phyloP scores from a whole-genome alignment of 257 asterid species.

The Nicotiana knightiana region DNA sequence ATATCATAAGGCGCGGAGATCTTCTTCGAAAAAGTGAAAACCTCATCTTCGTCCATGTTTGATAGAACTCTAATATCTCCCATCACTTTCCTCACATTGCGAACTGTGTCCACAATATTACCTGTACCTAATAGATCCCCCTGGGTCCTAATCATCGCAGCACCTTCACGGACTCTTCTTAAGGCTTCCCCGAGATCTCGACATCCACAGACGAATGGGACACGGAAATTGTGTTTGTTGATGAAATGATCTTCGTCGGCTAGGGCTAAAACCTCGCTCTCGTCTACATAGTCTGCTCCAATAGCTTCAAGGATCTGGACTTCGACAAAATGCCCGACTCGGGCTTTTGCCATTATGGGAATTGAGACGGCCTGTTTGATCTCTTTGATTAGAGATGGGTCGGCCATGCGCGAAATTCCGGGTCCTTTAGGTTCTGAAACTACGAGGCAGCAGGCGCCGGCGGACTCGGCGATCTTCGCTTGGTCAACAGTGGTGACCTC shows the following conservation, averaged over 20 bases:
- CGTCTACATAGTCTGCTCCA: constrained; percentile 75
- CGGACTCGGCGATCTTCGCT: constrained; percentile 77
- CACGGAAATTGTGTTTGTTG: constrained; percentile 70
- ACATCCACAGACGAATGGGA: constrained; percentile 67
- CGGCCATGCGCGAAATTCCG: constrained; percentile 80
- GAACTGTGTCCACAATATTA: constrained; percentile 45
- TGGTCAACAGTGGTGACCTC: constrained; percentile 58
- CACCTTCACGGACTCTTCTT: constrained; percentile 75
- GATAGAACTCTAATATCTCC: constrained; percentile 59
- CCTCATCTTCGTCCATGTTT: constrained; percentile 88
- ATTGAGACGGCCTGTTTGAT: constrained; percentile 60
- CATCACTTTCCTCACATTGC: constrained; percentile 65
- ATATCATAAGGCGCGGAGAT: constrained; percentile 71
- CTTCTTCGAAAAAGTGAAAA: constrained; percentile 56
- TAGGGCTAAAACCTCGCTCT: constrained; percentile 52
- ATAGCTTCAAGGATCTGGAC: constrained; percentile 76
- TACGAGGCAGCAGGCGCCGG: constrained; percentile 72
- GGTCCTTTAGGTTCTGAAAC: constrained; percentile 43
- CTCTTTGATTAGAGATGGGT: constrained; percentile 62
- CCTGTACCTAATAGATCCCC: constrained; percentile 57
- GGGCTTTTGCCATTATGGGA: constrained; percentile 60
- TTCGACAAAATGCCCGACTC: constrained; percentile 88
- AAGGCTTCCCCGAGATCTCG: constrained; percentile 82
- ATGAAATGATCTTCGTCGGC: constrained; percentile 69
- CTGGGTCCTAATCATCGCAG: constrained; percentile 75